phyloP scores from a whole-genome alignment of 2,329 filamentous ascomycete species.

The Septoria petroselini region DNA sequence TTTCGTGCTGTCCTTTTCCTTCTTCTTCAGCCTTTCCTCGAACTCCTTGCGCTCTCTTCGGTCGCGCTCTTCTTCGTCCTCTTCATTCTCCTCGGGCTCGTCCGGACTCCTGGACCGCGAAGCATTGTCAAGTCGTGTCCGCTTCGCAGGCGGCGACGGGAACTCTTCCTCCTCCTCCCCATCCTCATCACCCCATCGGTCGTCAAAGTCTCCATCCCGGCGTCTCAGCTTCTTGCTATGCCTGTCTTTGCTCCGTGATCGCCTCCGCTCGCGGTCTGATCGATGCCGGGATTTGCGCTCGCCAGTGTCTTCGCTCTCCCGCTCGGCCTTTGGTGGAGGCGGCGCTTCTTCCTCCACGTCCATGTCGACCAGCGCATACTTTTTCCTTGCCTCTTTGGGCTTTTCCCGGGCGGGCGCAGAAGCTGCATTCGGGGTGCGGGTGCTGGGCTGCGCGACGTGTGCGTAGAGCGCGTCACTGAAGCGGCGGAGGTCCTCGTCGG shows the following conservation, averaged over 20 bases:
- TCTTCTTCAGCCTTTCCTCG: constrained; percentile 68
- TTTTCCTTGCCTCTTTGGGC: constrained; percentile 44
- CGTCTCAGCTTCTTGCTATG: constrained; percentile 53
- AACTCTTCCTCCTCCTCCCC: constrained; percentile 57
- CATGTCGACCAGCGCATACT: constrained; percentile 56
- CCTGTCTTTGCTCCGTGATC: constrained; percentile 38
- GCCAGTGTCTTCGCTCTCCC: constrained; percentile 24
- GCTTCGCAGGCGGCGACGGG: constrained; percentile 66
- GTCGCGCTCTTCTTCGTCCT: constrained; percentile 55
- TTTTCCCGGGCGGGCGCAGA: constrained; percentile 24
- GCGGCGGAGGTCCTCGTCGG: constrained; percentile 43
- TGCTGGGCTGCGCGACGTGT: constrained; percentile 33
- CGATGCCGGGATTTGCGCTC: constrained; percentile 40
- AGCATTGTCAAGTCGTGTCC: constrained; percentile 64
- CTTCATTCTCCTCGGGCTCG: constrained; percentile 28
- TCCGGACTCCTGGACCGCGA: constrained; percentile 29
- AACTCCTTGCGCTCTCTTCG: constrained; percentile 75
- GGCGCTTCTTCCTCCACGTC: constrained; percentile 44
- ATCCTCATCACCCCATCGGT: constrained; percentile 74
- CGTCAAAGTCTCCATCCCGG: constrained; percentile 62
- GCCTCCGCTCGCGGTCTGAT: constrained; percentile 39
- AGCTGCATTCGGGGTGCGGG: constrained; percentile 27
- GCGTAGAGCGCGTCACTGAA: constrained; percentile 51
- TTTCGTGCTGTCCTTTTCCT: constrained; percentile 68
- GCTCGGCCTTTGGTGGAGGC: constrained; percentile 24